A percentile compares a stretch with the other conserved stretches of the same genome.
These are phyloP conservation scores for Lathyrus oleraceus DNA, from an alignment of 306 rosid species.

Conservation along the genomic window DNA sequence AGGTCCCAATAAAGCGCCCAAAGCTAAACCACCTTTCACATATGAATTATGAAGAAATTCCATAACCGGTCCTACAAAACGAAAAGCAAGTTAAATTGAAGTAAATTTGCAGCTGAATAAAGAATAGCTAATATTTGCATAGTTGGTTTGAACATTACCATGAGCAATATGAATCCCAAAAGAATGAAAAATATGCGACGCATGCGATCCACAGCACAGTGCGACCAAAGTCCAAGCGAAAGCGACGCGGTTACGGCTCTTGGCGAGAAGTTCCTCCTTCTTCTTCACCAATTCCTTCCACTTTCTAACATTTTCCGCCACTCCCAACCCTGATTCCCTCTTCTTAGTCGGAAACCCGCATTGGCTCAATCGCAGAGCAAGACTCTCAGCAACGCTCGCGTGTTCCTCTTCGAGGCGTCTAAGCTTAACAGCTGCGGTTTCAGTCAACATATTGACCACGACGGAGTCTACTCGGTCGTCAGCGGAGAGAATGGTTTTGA, in stretches of 20 bases:
- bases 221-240: conserved; percentile 96
- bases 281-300: conserved; percentile 88
- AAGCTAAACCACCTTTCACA: conserved; percentile 80
- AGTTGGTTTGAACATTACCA: conserved; percentile 48
- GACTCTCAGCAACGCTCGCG: conserved; percentile 58
- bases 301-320: conserved; percentile 81
- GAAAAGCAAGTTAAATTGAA: conserved; percentile 13
- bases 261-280: conserved; percentile 67
- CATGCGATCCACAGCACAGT: conserved; percentile 91
- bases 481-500: conserved; percentile 67
- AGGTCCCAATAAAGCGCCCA: conserved; percentile 85
- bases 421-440: conserved; percentile 91
- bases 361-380: conserved; percentile 71
- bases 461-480: conserved; percentile 88
- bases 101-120: not conserved
- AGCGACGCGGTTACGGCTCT: conserved; percentile 78
- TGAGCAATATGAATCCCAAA: conserved; percentile 83
- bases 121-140: not conserved
- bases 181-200: conserved; percentile 84
- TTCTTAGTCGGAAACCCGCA: conserved; percentile 79
- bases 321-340: conserved; percentile 72
- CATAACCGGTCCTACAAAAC: conserved; percentile 54
- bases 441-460: conserved; percentile 93
- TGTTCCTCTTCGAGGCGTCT: conserved; percentile 26
- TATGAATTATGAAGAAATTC: conserved; percentile 86